Evolutionary conservation across 1,139 yeast species (phyloP), one percentile per base, ranked within the genome.

Genomic region (Saccharomyces uvarum): DNA sequence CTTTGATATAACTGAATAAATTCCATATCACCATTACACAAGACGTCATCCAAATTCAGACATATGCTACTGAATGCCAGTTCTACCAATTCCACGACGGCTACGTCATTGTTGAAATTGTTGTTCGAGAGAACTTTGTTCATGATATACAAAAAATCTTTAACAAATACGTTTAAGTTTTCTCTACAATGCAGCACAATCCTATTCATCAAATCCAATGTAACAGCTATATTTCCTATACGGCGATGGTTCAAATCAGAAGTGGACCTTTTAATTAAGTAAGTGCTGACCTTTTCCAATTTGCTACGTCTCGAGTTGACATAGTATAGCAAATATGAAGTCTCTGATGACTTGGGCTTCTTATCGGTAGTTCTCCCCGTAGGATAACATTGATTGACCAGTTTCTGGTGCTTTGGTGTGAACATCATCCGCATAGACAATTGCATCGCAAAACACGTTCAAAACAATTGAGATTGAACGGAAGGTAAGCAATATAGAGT

Each of bases 221-320:
- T 86, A 8, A 93, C 98, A 58, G 82, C 85, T 31, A 90, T 77
- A 65, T 91, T 90, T 1, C 97, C 97, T 7, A 84, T 73, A 32
- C 88, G 74, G 56, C 78, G 81, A 51, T 82, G 80, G 56, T 76
- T 73, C 38, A 83, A 76, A 69, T 91, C 97, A 11, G 77, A 66
- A 16, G 69, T 67, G n/a, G 93, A 81, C 68, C 82, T 84, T 61
- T 78, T 81, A 52, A 79, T 79, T 56, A 93, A 71, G 66, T 85
- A 89, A 8, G 74, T 73, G 26, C 91, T 86, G 16, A 93, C 97
- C 65, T 91, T 91, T 63, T 88, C 93, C 60, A 93, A 76, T 68
- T 93, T 93, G 47, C 89, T 84, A 57, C 97, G 77, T 62, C 98
- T 77, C 6, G 97, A 86, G 47, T 95, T 84, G n/a, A 96, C 97